These are phyloP conservation scores for Cyphellophora attinorum DNA, from an alignment of 2,329 filamentous ascomycete genomes.

Conservation along the genomic window DNA sequence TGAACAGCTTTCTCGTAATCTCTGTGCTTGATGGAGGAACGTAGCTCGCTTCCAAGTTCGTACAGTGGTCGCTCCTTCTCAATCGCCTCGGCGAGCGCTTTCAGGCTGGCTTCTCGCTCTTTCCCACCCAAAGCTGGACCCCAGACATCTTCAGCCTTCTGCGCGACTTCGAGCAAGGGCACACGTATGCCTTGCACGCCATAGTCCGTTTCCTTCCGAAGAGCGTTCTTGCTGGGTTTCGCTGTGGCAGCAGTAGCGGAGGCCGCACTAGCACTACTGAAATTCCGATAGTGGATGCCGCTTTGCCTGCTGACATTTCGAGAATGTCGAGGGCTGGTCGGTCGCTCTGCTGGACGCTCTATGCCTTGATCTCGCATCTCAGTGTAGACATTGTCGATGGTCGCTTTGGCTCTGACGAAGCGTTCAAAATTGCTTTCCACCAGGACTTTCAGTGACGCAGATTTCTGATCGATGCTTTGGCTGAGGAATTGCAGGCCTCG, in stretches of 20 bases:
- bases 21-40: constrained; percentile 78
- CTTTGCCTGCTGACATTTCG: constrained; percentile 59
- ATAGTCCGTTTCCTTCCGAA: constrained; percentile 87
- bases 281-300: constrained; percentile 46
- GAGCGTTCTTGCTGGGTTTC: constrained; percentile 75
- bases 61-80: constrained; percentile 74
- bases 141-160: constrained; percentile 96
- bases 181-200: constrained; percentile 79
- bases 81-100: constrained; percentile 63
- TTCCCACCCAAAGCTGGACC: constrained; percentile 84
- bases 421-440: constrained; percentile 98
- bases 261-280: constrained; percentile 32
- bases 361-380: constrained; percentile 77
- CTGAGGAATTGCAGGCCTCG: constrained; percentile 78
- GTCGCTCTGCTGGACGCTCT: constrained; percentile 27
- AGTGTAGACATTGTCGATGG: constrained; percentile 96
- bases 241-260: constrained; percentile 25
- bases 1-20: constrained; percentile 85
- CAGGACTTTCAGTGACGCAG: constrained; percentile 86
- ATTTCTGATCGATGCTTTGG: constrained; percentile 92
- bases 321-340: constrained; percentile 41
- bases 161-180: constrained; percentile 78
- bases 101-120: constrained; percentile 82
- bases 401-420: constrained; percentile 93
- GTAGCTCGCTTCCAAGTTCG: constrained; percentile 66